Percentiles rank a stretch among this genome's conserved stretches.
Conservation (phyloP, 106 monocot species). For the Dendrobium catenatum region DNA sequence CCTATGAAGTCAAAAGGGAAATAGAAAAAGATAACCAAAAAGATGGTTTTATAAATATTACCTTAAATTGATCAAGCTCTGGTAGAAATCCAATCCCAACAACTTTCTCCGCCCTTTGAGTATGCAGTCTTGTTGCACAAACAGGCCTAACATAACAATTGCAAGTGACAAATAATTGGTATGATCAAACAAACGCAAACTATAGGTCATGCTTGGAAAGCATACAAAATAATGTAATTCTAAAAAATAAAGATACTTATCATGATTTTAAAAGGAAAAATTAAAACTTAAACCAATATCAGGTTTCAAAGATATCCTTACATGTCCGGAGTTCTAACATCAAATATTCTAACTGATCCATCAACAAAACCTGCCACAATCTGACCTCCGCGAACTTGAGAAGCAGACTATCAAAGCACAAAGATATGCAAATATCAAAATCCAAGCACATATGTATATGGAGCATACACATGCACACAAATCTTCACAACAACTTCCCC, state of each 20-base stretch:
- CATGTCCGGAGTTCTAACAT: slow-evolving; percentile 71
- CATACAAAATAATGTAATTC: neutral
- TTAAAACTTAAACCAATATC: neutral
- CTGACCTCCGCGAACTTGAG: slow-evolving; percentile 76
- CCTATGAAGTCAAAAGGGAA: neutral
- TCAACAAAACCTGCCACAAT: slow-evolving; percentile 56
- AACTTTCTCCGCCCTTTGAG: slow-evolving; percentile 58
- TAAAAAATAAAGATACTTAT: neutral
- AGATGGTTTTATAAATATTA: slow-evolving; percentile 16
- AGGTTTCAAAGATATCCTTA: slow-evolving; percentile 20
- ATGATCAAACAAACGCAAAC: no score
- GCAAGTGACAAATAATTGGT: slow-evolving; percentile 9
- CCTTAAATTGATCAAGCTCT: slow-evolving; percentile 74
- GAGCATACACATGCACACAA: no score
- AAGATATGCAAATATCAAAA: slow-evolving; percentile 3
- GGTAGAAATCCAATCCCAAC: slow-evolving; percentile 95
- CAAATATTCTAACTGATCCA: slow-evolving; percentile 79
- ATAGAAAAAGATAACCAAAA: neutral
- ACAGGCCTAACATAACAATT: slow-evolving; percentile 47
- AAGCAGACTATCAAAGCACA: slow-evolving; percentile 58
- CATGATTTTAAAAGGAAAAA: no score
- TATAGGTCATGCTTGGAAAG: neutral
- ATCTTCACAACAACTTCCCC: no score
- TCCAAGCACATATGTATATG: no score
- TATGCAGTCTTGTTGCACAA: slow-evolving; percentile 62